A percentile compares a stretch with the other conserved stretches of the same genome.
These are phyloP conservation scores for Heliamphora exappendiculata DNA, from an alignment of 148 eudicot genomes.

Conservation along the genomic window DNA sequence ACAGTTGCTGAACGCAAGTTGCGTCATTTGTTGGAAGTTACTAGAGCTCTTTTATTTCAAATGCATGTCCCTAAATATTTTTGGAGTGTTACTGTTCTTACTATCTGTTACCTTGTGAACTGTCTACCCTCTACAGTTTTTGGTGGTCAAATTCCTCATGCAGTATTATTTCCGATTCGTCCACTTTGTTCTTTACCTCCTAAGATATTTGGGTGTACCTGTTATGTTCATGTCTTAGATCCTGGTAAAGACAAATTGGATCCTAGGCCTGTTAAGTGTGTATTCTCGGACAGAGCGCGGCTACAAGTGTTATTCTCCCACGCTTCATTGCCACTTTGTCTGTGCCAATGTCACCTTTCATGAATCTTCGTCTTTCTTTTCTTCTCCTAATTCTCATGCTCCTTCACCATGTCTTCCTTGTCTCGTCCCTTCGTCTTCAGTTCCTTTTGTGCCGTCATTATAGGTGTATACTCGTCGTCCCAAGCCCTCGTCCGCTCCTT, in stretches of 20 bases:
- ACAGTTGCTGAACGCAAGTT: background rate
- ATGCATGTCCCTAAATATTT: background rate
- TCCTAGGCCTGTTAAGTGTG: background rate
- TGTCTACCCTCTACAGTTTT: background rate
- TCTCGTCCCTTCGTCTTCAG: background rate
- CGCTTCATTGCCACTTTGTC: background rate
- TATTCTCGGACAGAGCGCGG: background rate
- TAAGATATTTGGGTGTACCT: background rate
- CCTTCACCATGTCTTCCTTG: background rate
- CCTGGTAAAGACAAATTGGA: background rate
- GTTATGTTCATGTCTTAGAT: background rate
- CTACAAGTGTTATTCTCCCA: background rate
- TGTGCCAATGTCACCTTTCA: background rate
- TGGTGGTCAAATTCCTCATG: background rate
- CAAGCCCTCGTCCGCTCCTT: background rate
- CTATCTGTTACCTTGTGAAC: background rate
- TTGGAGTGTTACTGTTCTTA: background rate
- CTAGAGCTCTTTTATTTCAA: background rate
- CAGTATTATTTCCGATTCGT: background rate
- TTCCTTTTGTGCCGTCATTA: background rate
- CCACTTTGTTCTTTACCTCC: background rate
- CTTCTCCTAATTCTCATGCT: background rate
- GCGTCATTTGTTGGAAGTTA: background rate
- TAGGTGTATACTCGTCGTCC: background rate
- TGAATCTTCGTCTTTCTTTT: background rate